Percentiles rank a stretch among this genome's conserved stretches.
Evolutionary conservation across 768 basidiomycete genomes (phyloP).

Genomic region (Suillus lakei): DNA sequence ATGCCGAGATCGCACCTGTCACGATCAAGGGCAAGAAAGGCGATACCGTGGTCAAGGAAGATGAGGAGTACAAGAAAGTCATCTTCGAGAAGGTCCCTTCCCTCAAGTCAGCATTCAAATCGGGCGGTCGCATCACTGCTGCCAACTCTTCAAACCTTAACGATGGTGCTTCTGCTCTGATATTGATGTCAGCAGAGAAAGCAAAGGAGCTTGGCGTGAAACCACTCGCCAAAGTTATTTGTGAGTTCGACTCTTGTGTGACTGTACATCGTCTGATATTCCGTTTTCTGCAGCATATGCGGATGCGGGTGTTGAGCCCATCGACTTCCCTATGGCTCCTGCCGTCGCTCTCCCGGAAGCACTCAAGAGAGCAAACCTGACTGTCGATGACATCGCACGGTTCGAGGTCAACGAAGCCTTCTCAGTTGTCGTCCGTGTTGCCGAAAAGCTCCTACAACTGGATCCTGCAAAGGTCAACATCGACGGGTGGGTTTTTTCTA

Average conservation of each 20-base stretch:
- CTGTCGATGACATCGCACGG: constrained; percentile 82
- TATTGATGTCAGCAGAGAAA: constrained; percentile 93
- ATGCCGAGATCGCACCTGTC: constrained; percentile 87
- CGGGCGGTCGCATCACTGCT: constrained; percentile 89
- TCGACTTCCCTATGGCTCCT: constrained; percentile 96
- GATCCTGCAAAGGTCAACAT: constrained; percentile 90
- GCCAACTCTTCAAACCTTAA: constrained; percentile 96
- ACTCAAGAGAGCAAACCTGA: constrained; percentile 84
- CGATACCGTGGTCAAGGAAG: constrained; percentile 86
- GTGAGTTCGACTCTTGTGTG: constrained; percentile 52
- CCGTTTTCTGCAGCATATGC: constrained; percentile 72
- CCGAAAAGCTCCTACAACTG: constrained; percentile 87
- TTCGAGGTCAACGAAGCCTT: constrained; percentile 99
- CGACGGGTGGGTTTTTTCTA: constrained; percentile 62
- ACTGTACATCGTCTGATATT: background rate
- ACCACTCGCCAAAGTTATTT: constrained; percentile 91
- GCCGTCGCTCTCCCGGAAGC: constrained; percentile 90
- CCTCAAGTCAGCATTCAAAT: constrained; percentile 88
- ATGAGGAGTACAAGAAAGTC: constrained; percentile 98
- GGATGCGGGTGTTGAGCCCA: constrained; percentile 94
- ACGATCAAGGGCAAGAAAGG: constrained; percentile 95
- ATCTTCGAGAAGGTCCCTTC: constrained; percentile 93
- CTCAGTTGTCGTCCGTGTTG: constrained; percentile 90
- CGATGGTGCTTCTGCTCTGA: constrained; percentile 95
- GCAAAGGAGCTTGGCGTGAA: constrained; percentile 89